Conservation (phyloP, 1,139 yeast species). For the Geotrichum candidum region DNA sequence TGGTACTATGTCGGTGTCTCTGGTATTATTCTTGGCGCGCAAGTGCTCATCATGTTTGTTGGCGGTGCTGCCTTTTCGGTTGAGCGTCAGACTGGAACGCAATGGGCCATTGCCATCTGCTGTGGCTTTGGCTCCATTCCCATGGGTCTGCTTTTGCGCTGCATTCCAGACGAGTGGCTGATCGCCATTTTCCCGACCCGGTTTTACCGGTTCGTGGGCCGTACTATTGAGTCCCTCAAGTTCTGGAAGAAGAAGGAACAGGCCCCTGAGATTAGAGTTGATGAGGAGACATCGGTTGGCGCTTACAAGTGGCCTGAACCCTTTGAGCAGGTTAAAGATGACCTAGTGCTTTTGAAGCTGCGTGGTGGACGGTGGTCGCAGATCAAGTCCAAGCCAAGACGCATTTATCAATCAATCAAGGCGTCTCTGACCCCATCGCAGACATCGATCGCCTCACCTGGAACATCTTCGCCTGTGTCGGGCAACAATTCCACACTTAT, state of each 20-base stretch:
- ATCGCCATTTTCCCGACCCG: slow-evolving; percentile 61
- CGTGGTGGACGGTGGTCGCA: slow-evolving; percentile 39
- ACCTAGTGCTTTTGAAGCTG: slow-evolving; percentile 35
- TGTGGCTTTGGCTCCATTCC: slow-evolving; percentile 85
- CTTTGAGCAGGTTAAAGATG: slow-evolving; percentile 38
- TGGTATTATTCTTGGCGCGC: slow-evolving; percentile 70
- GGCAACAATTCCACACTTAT: slow-evolving; percentile 1
- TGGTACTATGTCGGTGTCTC: slow-evolving; percentile 73
- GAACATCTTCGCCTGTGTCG: slow-evolving; percentile 15
- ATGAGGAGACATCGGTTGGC: slow-evolving; percentile 19
- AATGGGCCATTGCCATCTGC: slow-evolving; percentile 86
- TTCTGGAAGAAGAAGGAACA: slow-evolving; percentile 16
- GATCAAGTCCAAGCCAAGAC: slow-evolving; percentile 32
- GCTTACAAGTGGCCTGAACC: slow-evolving; percentile 38
- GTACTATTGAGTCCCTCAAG: slow-evolving; percentile 1
- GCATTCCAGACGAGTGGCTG: slow-evolving; percentile 79
- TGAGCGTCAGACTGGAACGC: slow-evolving; percentile 66
- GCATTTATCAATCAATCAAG: slow-evolving; percentile 27
- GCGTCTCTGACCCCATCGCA: slow-evolving; percentile 26
- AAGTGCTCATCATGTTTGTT: slow-evolving; percentile 85
- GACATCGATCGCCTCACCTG: slow-evolving; percentile 16
- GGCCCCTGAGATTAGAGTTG: slow-evolving; percentile 11
- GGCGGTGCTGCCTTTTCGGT: slow-evolving; percentile 95
- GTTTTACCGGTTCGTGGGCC: slow-evolving; percentile 40
- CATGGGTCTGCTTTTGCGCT: slow-evolving; percentile 65